These are phyloP conservation scores for Trichoderma breve DNA, from an alignment of 2,329 filamentous ascomycete genomes.

Conservation along the genomic window DNA sequence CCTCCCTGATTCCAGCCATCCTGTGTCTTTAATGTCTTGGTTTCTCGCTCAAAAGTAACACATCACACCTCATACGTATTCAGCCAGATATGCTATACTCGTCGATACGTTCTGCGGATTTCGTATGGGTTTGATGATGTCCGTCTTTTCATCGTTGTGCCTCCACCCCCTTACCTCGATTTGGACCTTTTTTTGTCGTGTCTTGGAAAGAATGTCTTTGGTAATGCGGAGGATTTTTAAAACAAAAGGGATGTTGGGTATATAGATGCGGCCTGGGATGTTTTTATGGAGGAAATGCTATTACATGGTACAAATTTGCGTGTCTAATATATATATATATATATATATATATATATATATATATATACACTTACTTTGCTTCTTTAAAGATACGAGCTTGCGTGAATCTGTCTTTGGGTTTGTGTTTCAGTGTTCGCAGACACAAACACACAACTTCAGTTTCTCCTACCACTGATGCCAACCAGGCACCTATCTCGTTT, in stretches of 20 bases:
- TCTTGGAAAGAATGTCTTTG: not conserved
- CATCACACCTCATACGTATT: not conserved
- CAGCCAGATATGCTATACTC: not conserved
- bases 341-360: not conserved
- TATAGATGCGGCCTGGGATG: not conserved
- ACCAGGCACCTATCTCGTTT: not conserved
- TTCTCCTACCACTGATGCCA: not conserved
- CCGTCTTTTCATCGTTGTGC: not conserved
- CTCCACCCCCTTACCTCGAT: not conserved
- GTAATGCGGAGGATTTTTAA: not conserved
- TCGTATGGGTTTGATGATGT: not conserved
- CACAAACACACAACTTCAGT: not conserved
- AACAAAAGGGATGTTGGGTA: not conserved
- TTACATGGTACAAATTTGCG: not conserved
- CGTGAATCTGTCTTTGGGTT: not conserved
- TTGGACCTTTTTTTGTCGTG: not conserved
- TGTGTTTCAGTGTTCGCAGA: too few species aligned
- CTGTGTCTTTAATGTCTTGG: not conserved
- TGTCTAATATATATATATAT: not conserved
- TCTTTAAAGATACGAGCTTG: not conserved
- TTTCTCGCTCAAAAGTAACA: not conserved
- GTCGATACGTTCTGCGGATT: not conserved
- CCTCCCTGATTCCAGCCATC: not conserved
- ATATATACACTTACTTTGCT: not conserved
- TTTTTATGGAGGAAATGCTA: not conserved